Percentiles rank a stretch among this genome's conserved stretches.
Evolutionary conservation across 768 basidiomycete species (phyloP).

Genomic region (Lanmaoa rubissima): DNA sequence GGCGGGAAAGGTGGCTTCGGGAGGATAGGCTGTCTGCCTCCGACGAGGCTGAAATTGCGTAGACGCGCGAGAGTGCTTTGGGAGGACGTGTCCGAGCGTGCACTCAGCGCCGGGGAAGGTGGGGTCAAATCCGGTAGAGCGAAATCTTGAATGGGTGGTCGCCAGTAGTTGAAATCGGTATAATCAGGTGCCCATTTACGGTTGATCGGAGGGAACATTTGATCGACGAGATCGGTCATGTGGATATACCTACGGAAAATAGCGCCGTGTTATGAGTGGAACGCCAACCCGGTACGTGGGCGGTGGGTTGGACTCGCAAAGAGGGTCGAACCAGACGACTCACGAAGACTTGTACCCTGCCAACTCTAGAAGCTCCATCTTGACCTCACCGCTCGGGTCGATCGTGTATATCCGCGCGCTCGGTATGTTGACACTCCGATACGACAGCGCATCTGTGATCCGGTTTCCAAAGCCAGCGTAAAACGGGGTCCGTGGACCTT

Average conservation of each 20-base stretch:
- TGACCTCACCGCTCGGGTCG: conserved; percentile 91
- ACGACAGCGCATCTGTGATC: conserved; percentile 98
- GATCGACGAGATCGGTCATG: conserved; percentile 99
- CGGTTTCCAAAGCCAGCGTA: conserved; percentile 98
- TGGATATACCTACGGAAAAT: conserved; percentile 75
- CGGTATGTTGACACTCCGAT: conserved; percentile 91
- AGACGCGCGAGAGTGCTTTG: conserved; percentile 72
- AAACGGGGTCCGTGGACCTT: conserved; percentile 71
- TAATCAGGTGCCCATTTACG: conserved; percentile 86
- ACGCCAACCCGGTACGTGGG: background rate
- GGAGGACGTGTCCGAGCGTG: conserved; percentile 83
- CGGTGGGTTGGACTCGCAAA: background rate
- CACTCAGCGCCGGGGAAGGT: conserved; percentile 91
- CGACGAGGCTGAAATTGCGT: conserved; percentile 75
- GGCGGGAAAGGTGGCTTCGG: conserved; percentile 29
- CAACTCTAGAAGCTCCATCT: conserved; percentile 93
- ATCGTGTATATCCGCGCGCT: conserved; percentile 97
- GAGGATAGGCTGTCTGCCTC: conserved; percentile 39
- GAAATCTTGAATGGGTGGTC: conserved; percentile 72
- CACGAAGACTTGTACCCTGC: conserved; percentile 97
- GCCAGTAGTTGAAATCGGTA: conserved; percentile 98
- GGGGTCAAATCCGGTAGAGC: conserved; percentile 78
- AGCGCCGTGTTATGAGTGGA: background rate
- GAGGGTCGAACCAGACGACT: conserved; percentile 27
- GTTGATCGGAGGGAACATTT: conserved; percentile 97